phyloP scores from a whole-genome alignment of 192 early-diverging fungal genomes.

The Coemansia sp. region DNA sequence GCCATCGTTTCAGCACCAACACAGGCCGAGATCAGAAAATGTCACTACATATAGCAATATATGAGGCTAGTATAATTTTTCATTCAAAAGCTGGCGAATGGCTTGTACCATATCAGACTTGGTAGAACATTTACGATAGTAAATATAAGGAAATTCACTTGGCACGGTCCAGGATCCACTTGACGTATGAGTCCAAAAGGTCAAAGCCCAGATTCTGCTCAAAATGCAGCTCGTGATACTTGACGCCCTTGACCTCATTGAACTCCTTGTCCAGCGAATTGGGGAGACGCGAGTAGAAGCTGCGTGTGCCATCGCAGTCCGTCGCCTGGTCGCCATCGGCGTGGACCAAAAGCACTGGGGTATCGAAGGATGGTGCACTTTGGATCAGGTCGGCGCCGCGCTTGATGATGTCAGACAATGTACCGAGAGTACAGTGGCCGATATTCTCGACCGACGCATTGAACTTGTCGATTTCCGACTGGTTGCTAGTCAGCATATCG shows the following conservation, averaged over 20 bases:
- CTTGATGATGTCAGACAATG: constrained; percentile 30
- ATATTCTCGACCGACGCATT: constrained; percentile 29
- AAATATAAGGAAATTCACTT: neutral
- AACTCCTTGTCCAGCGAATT: constrained; percentile 49
- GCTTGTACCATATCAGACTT: too few relatives aligned
- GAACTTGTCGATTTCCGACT: constrained; percentile 30
- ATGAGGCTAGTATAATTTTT: too few relatives aligned
- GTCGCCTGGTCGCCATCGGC: constrained; percentile 46
- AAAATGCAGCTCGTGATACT: constrained; percentile 55
- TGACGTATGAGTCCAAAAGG: constrained; percentile 29
- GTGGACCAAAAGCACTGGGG: constrained; percentile 50
- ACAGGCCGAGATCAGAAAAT: too few relatives aligned
- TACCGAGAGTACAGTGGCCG: constrained; percentile 34
- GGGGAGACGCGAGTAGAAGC: constrained; percentile 38
- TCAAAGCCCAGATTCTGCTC: constrained; percentile 39
- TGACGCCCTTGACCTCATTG: constrained; percentile 22
- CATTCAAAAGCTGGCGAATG: too few relatives aligned
- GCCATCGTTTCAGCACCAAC: too few relatives aligned
- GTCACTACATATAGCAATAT: too few relatives aligned
- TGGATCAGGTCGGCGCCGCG: constrained; percentile 27
- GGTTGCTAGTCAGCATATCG: constrained; percentile 49
- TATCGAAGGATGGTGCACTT: constrained; percentile 16
- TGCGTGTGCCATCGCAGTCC: constrained; percentile 30
- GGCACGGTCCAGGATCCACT: constrained; percentile 43
- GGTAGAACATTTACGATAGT: too few relatives aligned